Base-by-base conservation (phyloP, 2,329 filamentous ascomycete genomes). In the Fusarium luffae region DNA sequence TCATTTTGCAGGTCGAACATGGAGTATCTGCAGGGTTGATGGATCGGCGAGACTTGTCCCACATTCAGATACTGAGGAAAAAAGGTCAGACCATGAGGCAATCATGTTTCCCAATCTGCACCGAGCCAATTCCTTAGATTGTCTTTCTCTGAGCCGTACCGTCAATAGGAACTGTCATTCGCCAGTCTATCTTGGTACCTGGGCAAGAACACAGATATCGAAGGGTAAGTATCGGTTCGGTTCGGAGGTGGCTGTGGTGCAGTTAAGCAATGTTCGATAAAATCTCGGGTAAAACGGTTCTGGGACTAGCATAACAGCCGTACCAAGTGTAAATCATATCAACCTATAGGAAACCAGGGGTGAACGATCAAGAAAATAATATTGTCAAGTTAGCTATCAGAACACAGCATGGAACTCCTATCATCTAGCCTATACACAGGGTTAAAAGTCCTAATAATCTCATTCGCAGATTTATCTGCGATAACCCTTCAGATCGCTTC, bases 351-450 rank as follows among this genome's bases (percentile, higher is more conserved):
- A 3, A 27, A 18, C 52, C 52, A 32, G 48, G 46, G 21, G 49
- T 75, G 55, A 74, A 74, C 69, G 47, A 57, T 56, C 51, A 74
- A 70, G 55, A 71, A 74, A 74, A 65, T 63, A 63, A 67, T 71
- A 72, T 70, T 74, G 67, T 58, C 71, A 69, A 68, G 68, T 72
- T 57, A 66, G 68, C 68, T 74, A 73, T 74, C 65, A 72, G 70
- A 75, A 73, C 59, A 74, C 69, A 69, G 65, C 64, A 57, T 64
- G 49, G 57, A 75, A 75, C 73, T 74, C 70, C 73, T 63, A 58
- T 69, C 71, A 72, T 68, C 63, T 73, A 75, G 63, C 73, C 59
- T 72, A 74, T 74, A 75, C 71, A 75, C 63, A 73, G 69, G 68
- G 73, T 72, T 70, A 66, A 72, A 72, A 73, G 58, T 74, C 66